phyloP scores from a whole-genome alignment of 2,329 filamentous ascomycete species.

The Penicillium capsulatum region DNA sequence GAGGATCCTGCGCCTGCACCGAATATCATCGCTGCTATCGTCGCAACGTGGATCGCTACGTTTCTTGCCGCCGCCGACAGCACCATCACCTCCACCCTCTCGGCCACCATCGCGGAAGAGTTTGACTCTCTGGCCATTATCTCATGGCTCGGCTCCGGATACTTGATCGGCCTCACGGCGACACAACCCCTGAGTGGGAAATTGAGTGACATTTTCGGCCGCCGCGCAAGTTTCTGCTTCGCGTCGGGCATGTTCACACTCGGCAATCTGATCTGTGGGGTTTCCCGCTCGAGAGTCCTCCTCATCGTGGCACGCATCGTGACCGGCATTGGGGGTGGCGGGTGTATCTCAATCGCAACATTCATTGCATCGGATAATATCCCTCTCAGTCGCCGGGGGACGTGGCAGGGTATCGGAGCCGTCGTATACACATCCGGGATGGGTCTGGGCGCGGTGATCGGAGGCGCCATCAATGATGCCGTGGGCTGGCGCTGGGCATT shows the following conservation, averaged over 20 bases:
- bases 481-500: slow-evolving; percentile 17
- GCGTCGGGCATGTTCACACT: slow-evolving; percentile 10
- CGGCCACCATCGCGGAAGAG: slow-evolving; percentile 12
- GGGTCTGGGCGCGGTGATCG: slow-evolving; percentile 13
- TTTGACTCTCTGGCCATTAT: slow-evolving; percentile 12
- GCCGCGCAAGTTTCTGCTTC: slow-evolving; percentile 10
- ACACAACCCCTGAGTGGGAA: slow-evolving; percentile 14
- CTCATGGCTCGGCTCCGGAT: slow-evolving; percentile 16
- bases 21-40: slow-evolving; percentile 6
- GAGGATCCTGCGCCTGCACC: slow-evolving; percentile 2
- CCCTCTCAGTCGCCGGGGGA: slow-evolving; percentile 8
- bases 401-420: slow-evolving; percentile 9
- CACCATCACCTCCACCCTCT: slow-evolving; percentile 15
- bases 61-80: slow-evolving; percentile 17
- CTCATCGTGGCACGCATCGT: slow-evolving; percentile 10
- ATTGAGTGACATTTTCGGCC: slow-evolving; percentile 18
- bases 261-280: slow-evolving; percentile 12
- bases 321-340: slow-evolving; percentile 14
- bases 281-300: slow-evolving; percentile 3
- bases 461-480: slow-evolving; percentile 11
- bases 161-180: slow-evolving; percentile 14
- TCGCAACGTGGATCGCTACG: slow-evolving; percentile 15
- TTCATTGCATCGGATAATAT: slow-evolving; percentile 17
- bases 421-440: slow-evolving; percentile 14
- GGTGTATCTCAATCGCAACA: slow-evolving; percentile 15